These are phyloP conservation scores for Exophiala xenobiotica DNA, from an alignment of 2,329 filamentous ascomycete genomes.

Conservation along the genomic window DNA sequence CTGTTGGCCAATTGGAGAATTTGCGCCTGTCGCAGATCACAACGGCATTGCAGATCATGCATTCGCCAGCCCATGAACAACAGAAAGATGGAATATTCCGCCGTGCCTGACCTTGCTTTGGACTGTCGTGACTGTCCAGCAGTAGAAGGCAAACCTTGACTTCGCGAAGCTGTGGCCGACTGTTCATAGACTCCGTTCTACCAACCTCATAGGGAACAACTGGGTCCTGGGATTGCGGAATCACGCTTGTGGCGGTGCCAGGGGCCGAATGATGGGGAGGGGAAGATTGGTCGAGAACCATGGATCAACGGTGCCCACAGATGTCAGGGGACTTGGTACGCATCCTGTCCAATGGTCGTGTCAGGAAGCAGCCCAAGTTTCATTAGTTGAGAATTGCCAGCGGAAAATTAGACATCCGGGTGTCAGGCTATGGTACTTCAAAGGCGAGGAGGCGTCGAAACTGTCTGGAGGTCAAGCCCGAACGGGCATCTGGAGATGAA, in stretches of 20 bases:
- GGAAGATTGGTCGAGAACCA: conserved; percentile 25
- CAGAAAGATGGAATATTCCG: not conserved
- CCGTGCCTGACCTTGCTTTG: too few relatives aligned
- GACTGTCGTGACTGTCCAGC: not conserved
- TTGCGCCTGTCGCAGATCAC: not conserved
- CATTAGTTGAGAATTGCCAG: conserved; percentile 17
- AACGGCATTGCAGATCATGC: too few relatives aligned
- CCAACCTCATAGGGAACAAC: not conserved
- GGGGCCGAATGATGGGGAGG: conserved; percentile 14
- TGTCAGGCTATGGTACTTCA: too few relatives aligned
- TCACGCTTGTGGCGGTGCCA: conserved; percentile 15
- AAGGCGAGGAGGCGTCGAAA: conserved; percentile 4
- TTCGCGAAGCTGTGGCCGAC: not conserved
- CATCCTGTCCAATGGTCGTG: conserved; percentile 18
- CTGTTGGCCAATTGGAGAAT: not conserved
- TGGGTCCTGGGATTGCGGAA: conserved; percentile 12
- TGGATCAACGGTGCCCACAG: conserved; percentile 12
- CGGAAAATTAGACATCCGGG: conserved; percentile 18
- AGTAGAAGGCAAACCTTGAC: too few relatives aligned
- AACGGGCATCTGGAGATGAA: not conserved
- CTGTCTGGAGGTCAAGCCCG: conserved; percentile 1
- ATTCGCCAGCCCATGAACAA: not conserved
- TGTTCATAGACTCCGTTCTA: not conserved
- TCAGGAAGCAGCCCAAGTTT: conserved; percentile 19
- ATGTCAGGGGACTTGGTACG: conserved; percentile 13